Conservation (phyloP, 495 filamentous ascomycete genomes). For the Podospora australis region DNA sequence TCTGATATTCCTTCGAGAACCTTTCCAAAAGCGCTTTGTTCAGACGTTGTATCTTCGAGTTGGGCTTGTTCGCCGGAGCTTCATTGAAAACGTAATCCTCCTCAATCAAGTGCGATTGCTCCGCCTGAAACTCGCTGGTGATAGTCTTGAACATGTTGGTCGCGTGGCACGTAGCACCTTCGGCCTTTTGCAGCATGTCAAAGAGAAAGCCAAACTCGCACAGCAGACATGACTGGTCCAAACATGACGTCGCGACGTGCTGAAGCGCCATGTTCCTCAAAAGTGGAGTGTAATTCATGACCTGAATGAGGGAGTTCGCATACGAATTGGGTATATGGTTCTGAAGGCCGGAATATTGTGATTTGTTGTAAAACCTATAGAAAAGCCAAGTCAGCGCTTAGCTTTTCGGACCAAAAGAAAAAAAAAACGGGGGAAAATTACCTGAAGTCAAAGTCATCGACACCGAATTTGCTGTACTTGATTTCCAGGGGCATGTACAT, state of each 20-base stretch:
- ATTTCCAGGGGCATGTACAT: conserved; percentile 91
- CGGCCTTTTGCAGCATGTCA: conserved; percentile 96
- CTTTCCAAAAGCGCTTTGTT: conserved; percentile 24
- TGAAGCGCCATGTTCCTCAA: conserved; percentile 85
- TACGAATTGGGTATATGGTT: conserved; percentile 96
- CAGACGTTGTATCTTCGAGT: conserved; percentile 20
- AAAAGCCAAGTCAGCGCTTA: too few relatives aligned
- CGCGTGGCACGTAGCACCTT: conserved; percentile 90
- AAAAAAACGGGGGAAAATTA: conserved; percentile 40
- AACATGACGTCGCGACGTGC: conserved; percentile 78
- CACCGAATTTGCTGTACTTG: conserved; percentile 94
- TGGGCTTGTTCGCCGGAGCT: too few relatives aligned
- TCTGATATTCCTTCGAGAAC: conserved; percentile 23
- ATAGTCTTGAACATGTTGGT: conserved; percentile 91
- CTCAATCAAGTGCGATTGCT: conserved; percentile 68
- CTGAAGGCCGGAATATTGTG: conserved; percentile 81
- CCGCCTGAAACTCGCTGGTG: conserved; percentile 68
- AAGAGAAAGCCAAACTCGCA: conserved; percentile 95
- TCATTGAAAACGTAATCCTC: too few relatives aligned
- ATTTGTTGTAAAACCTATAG: conserved; percentile 87
- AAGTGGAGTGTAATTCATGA: conserved; percentile 83
- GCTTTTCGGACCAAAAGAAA: conserved; percentile 27
- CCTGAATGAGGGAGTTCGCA: conserved; percentile 85
- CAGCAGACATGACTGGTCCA: conserved; percentile 73
- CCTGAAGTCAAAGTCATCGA: conserved; percentile 97